phyloP scores from a whole-genome alignment of 305 asterid genomes.

The Coffea humblotiana region DNA sequence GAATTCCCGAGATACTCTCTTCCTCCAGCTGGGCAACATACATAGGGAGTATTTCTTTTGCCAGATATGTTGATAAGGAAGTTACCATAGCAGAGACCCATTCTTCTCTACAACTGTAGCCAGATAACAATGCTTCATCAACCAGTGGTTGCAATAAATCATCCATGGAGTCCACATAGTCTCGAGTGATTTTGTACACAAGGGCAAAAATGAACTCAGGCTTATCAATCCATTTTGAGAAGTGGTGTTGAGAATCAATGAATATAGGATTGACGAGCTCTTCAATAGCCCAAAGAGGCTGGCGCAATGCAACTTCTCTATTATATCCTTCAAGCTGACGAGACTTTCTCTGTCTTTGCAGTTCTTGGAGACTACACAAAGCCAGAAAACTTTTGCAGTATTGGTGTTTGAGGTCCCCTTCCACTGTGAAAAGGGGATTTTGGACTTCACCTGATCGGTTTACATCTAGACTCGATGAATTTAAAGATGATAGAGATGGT shows the following conservation, averaged over 20 bases:
- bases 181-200: conserved; percentile 78
- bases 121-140: conserved; percentile 89
- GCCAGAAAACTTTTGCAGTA: conserved; percentile 86
- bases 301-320: conserved; percentile 50
- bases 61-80: conserved; percentile 70
- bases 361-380: conserved; percentile 85
- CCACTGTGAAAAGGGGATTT: conserved; percentile 80
- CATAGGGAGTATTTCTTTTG: conserved; percentile 76
- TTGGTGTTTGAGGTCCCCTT: conserved; percentile 74
- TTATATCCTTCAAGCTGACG: conserved; percentile 80
- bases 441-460: conserved; percentile 47
- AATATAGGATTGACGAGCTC: conserved; percentile 93
- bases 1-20: conserved; percentile 45
- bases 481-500: conserved; percentile 66
- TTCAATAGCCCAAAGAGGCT: conserved; percentile 97
- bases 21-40: conserved; percentile 56
- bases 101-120: conserved; percentile 98
- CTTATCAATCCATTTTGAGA: conserved; percentile 89
- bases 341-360: conserved; percentile 75
- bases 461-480: conserved; percentile 47
- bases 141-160: conserved; percentile 90
- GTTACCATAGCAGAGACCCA: conserved; percentile 93
- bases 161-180: conserved; percentile 93
- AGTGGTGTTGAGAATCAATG: conserved; percentile 75
- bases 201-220: conserved; percentile 91